Base-by-base conservation (phyloP, 768 basidiomycete species). In the Tricholoma terreum region DNA sequence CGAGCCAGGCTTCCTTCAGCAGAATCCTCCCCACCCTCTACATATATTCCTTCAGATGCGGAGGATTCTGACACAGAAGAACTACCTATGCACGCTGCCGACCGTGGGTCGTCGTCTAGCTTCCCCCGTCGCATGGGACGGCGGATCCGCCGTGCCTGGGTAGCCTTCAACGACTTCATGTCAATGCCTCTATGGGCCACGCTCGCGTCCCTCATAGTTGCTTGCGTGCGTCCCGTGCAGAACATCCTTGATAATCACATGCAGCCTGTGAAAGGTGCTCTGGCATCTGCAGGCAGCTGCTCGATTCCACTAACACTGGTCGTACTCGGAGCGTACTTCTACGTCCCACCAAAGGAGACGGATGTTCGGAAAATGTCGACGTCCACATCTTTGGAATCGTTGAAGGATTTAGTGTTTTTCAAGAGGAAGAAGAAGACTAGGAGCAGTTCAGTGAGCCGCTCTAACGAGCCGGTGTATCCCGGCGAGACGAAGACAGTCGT, bases 281-380 rank as follows among this genome's bases (percentile, higher is more conserved):
- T 94, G 50, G 77, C 74, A 1, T 73, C 76, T 11, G 85, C 87
- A 1, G 91, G 93, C 1, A 84, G 80, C 58, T 92, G 91, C 58
- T 86, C 88, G 9, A 87, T 98, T 58, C 96, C 95, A 0, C 67
- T 98, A 24, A 98, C 95, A 2, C 76, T 97, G 22, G 80, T 98
- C 55, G 93, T 97, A 6, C 85, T 98, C 42, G 95, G 95, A 10
- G 94, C 90, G 12, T 98, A 95, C 77, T 96, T 96, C 73, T 89
- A 85, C 69, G 75, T 75, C 0, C 75, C 78, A 5, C 72, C 73
- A 33, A 38, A 52, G 51, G 48, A 58, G 27, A 51, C n/a, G 6
- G n/a, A 27, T 8, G 14, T 40, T 61, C 24, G 14, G 35, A 42
- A n/a, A 54, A 35, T 12, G 12, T 45, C 55, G 45, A 51, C 24